These are phyloP conservation scores for Kazachstania psychrophila DNA, from an alignment of 805 yeast genomes.

Conservation along the genomic window DNA sequence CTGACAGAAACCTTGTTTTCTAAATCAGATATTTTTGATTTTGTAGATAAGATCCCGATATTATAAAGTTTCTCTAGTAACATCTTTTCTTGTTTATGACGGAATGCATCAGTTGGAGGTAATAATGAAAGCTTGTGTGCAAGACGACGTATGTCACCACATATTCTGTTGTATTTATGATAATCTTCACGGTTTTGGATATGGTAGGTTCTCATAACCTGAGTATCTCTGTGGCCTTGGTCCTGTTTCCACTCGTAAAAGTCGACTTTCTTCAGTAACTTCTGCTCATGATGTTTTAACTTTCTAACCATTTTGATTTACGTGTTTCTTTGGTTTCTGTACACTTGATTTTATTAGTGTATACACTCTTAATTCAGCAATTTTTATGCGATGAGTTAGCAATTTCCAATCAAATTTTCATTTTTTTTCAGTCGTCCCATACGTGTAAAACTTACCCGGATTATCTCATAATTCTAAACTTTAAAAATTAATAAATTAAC, in stretches of 20 bases:
- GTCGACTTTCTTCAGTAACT: conserved; percentile 88
- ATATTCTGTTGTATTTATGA: conserved; percentile 82
- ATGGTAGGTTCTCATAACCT: conserved; percentile 90
- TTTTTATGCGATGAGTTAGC: too few species aligned
- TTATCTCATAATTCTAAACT: too few species aligned
- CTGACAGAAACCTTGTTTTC: conserved; percentile 90
- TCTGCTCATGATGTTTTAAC: conserved; percentile 91
- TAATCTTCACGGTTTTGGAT: conserved; percentile 93
- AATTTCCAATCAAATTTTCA: too few species aligned
- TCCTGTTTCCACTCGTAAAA: conserved; percentile 97
- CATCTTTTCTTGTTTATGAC: conserved; percentile 81
- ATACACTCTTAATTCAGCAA: too few species aligned
- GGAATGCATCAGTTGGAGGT: conserved; percentile 77
- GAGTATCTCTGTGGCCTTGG: conserved; percentile 89
- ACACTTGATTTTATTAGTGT: too few species aligned
- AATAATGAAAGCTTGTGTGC: conserved; percentile 79
- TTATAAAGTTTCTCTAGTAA: conserved; percentile 76
- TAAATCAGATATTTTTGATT: conserved; percentile 80
- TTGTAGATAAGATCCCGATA: conserved; percentile 85
- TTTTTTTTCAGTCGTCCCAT: too few species aligned
- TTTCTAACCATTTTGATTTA: conserved; percentile 64
- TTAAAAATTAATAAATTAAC: too few species aligned
- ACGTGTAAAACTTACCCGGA: too few species aligned
- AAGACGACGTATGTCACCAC: conserved; percentile 83
- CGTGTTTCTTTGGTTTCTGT: too few species aligned